These are phyloP conservation scores for Monosporozyma yasuniensis DNA, from an alignment of 805 yeast species.

Conservation along the genomic window DNA sequence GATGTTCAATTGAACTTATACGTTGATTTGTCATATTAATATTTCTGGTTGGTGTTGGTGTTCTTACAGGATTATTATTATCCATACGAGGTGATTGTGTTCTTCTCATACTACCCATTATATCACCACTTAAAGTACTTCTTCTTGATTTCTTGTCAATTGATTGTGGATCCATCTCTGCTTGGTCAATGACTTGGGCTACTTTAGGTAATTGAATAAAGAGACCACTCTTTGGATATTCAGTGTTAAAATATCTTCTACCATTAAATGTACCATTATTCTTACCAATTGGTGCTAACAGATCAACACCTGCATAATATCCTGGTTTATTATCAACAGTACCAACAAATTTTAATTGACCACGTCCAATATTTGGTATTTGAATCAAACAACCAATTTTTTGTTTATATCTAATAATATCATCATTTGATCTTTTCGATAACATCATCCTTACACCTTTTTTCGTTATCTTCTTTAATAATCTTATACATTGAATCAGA, in stretches of 20 bases:
- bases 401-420: conserved; percentile 13
- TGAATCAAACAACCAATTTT: conserved; percentile 30
- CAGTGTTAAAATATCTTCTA: conserved; percentile 54
- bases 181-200: conserved; percentile 17
- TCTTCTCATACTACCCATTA: background rate
- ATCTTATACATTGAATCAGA: background rate
- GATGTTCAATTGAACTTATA: conserved; percentile 24
- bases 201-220: conserved; percentile 53
- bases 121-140: conserved; percentile 7
- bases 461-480: no score
- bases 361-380: conserved; percentile 65
- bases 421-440: background rate
- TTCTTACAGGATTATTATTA: conserved; percentile 6
- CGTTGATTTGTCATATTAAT: conserved; percentile 40
- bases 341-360: conserved; percentile 64
- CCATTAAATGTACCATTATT: conserved; percentile 82
- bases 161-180: no score
- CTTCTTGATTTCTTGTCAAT: no score
- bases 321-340: conserved; percentile 65
- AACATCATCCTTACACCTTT: background rate
- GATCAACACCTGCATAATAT: conserved; percentile 78
- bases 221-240: conserved; percentile 58
- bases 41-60: conserved; percentile 25
- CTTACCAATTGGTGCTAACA: conserved; percentile 63
- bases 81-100: background rate